phyloP scores from a whole-genome alignment of 2,329 filamentous ascomycete genomes.

The Aspergillus sp. region DNA sequence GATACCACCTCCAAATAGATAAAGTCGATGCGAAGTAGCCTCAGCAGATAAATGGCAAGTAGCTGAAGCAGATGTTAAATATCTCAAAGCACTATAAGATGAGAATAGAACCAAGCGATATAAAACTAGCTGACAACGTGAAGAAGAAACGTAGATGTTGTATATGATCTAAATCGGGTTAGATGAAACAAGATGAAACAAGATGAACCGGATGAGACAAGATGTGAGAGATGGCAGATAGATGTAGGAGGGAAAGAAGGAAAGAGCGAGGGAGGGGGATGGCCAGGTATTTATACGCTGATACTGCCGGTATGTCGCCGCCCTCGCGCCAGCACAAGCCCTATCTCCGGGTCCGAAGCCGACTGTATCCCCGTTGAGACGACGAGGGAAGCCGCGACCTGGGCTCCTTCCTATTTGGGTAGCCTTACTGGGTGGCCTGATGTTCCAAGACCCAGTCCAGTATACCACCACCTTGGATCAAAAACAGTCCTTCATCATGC shows the following conservation, averaged over 20 bases:
- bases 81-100: too few species aligned
- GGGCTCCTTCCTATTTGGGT: background rate
- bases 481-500: slow-evolving; percentile 54
- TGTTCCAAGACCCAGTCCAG: background rate
- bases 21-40: background rate
- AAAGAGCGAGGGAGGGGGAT: background rate
- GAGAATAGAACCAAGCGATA: too few species aligned
- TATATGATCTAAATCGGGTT: too few species aligned
- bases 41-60: background rate
- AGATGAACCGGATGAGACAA: background rate
- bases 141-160: too few species aligned
- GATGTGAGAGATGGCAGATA: background rate
- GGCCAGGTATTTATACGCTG: background rate
- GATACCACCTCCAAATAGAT: background rate
- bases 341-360: background rate
- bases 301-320: background rate
- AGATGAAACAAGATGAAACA: too few species aligned
- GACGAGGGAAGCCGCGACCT: background rate
- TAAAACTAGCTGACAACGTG: too few species aligned
- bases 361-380: background rate
- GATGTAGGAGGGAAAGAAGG: background rate
- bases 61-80: background rate
- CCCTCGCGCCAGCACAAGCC: background rate
- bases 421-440: too few species aligned
- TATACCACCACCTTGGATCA: slow-evolving; percentile 4